Evolutionary conservation across 108 stramenopile genomes (phyloP), one percentile per base, ranked within the genome.

Genomic region (Skeletonema tropicum): DNA sequence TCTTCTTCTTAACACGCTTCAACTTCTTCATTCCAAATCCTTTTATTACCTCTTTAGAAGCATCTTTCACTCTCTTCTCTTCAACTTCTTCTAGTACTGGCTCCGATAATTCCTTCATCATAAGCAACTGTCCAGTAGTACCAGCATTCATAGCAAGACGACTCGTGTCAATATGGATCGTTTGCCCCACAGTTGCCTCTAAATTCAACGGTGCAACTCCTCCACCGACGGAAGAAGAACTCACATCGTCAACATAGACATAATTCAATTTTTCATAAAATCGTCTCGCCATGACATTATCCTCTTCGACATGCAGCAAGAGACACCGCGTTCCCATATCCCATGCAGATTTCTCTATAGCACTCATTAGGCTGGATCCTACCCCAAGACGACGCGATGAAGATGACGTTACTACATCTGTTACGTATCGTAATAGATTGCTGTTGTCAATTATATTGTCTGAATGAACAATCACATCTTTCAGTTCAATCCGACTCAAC

Each of bases 331-430:
- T n/a, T 15, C 68, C 55, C 49, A 36, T 55, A 23, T 70, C 62
- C 35, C 60, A 66, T 35, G 88, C 86, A 39, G 60, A 19, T 12
- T 62, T 46, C 57, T 89, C 86, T 0, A 89, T 19, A n/a, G 36
- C 55, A 10, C 75, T 62, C 88, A 89, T 89, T 45, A 89, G 48
- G 11, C 19, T 68, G n/a, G 75, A 76, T 31, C 78, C 88, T n/a
- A 89, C 74, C 3, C 88, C 88, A 29, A 79, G 64, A 36, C 86
- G 65, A 17, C 88, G 83, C 61, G 77, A 74, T 15, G 66, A 62
- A 35, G 64, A 63, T 14, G 81, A 72, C 33, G 86, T 85, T 5
- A 89, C 88, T 2, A 89, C 88, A 73, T 89, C 88, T 10, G 88
- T 89, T 13, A 85, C 84, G 60, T 89, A 89, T 15, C 23, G 5